Percentiles rank a stretch among this genome's conserved stretches.
Evolutionary conservation across 805 yeast species (phyloP).

Genomic region (Wickerhamiella alocasiicola): DNA sequence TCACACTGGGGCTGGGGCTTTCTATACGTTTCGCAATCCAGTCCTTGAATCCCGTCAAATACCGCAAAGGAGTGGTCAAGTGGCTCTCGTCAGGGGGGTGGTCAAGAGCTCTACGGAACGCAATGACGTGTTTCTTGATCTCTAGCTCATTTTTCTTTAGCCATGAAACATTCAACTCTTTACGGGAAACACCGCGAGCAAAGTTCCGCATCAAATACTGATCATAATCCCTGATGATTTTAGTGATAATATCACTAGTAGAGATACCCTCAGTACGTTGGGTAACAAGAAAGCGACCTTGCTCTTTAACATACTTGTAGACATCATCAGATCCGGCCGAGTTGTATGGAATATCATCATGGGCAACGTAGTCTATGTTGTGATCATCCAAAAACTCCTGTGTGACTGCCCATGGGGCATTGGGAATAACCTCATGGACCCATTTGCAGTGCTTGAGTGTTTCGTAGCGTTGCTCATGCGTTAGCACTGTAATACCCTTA

Average conservation of each 20-base stretch:
- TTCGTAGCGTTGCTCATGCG: slow-evolving; percentile 79
- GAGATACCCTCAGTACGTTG: slow-evolving; percentile 96
- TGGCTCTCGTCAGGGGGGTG: slow-evolving; percentile 7
- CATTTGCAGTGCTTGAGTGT: slow-evolving; percentile 87
- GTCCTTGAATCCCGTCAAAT: slow-evolving; percentile 8
- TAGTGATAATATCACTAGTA: slow-evolving; percentile 90
- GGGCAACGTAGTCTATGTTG: slow-evolving; percentile 90
- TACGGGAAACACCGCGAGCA: slow-evolving; percentile 93
- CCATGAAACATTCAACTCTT: slow-evolving; percentile 95
- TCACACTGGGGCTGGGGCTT: slow-evolving; percentile 7
- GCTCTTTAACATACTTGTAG: slow-evolving; percentile 79
- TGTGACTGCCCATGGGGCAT: slow-evolving; percentile 93
- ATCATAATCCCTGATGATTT: slow-evolving; percentile 90
- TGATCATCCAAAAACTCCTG: slow-evolving; percentile 68
- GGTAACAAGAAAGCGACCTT: slow-evolving; percentile 84
- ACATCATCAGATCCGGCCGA: slow-evolving; percentile 84
- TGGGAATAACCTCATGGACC: slow-evolving; percentile 93
- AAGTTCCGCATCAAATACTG: slow-evolving; percentile 93
- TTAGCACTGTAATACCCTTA: slow-evolving; percentile 85
- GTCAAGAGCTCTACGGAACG: slow-evolving; percentile 65
- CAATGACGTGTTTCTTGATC: slow-evolving; percentile 76
- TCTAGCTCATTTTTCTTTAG: slow-evolving; percentile 93
- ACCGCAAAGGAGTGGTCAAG: slow-evolving; percentile 5
- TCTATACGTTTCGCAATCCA: slow-evolving; percentile 11
- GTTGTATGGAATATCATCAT: slow-evolving; percentile 92